Evolutionary conservation across 108 stramenopile genomes (phyloP).

Genomic region (Epithemia pelagica): DNA sequence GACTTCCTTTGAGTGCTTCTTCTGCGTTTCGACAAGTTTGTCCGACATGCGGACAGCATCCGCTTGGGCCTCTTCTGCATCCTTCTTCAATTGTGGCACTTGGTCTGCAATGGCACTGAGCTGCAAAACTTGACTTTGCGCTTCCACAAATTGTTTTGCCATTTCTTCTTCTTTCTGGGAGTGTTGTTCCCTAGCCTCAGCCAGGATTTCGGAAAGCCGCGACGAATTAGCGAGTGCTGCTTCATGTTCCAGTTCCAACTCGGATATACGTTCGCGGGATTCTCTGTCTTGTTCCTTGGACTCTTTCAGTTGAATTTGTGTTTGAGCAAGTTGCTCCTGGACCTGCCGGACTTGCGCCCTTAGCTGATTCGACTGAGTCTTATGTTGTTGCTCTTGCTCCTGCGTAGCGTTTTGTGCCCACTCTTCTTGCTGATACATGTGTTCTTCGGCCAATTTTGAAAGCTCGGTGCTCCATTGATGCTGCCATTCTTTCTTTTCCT

Average conservation of each 20-base stretch:
- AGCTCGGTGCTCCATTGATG: background rate
- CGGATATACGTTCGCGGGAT: background rate
- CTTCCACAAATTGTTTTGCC: background rate
- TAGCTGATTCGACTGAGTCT: background rate
- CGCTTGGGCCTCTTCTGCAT: background rate
- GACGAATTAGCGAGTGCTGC: background rate
- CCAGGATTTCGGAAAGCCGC: background rate
- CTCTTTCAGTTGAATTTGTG: background rate
- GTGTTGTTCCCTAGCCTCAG: background rate
- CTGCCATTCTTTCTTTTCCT: slow-evolving; percentile 1
- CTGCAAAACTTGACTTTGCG: background rate
- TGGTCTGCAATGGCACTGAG: background rate
- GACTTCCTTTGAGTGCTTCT: background rate
- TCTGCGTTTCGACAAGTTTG: background rate
- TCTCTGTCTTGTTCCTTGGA: background rate
- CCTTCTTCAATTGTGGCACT: background rate
- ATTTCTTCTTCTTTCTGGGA: background rate
- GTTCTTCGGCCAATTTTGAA: background rate
- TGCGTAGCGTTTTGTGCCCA: background rate
- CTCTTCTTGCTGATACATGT: background rate
- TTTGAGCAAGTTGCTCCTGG: background rate
- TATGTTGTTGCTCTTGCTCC: background rate
- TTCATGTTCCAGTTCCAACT: background rate
- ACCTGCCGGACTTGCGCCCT: background rate
- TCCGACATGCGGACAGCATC: background rate